These are phyloP conservation scores for Rhodosporidiobolus odoratus DNA, from an alignment of 768 basidiomycete species.

Conservation along the genomic window DNA sequence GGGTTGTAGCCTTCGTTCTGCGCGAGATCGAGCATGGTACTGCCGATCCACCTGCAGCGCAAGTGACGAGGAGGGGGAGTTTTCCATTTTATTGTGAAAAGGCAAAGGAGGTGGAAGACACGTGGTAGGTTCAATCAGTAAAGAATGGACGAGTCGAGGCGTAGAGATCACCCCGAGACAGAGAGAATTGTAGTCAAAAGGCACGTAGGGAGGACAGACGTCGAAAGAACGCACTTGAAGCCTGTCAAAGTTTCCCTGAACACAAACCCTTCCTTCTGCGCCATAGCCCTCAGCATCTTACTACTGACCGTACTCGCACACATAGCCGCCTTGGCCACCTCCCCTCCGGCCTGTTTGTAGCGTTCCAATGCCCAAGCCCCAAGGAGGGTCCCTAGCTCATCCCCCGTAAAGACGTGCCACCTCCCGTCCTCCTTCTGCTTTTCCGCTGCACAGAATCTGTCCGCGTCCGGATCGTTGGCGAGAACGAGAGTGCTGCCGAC, in stretches of 20 bases:
- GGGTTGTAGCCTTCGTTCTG: slow-evolving; percentile 63
- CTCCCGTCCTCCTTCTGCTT: slow-evolving; percentile 47
- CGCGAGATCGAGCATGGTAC: slow-evolving; percentile 66
- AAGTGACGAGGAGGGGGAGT: too few species aligned
- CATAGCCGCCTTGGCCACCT: slow-evolving; percentile 54
- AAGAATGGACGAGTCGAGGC: too few species aligned
- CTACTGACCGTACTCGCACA: slow-evolving; percentile 86
- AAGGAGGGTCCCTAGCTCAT: slow-evolving; percentile 66
- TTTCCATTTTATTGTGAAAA: too few species aligned
- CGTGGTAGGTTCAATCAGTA: too few species aligned
- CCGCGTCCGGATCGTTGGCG: slow-evolving; percentile 80
- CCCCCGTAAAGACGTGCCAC: slow-evolving; percentile 74
- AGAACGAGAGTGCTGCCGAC: slow-evolving; percentile 61
- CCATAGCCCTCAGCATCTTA: slow-evolving; percentile 79
- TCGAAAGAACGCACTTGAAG: slow-evolving; percentile 62
- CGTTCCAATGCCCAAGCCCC: slow-evolving; percentile 50
- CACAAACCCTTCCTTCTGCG: slow-evolving; percentile 67
- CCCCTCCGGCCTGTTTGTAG: slow-evolving; percentile 50
- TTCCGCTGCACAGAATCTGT: slow-evolving; percentile 30
- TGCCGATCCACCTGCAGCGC: slow-evolving; percentile 55
- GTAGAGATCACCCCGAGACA: too few species aligned
- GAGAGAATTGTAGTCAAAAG: too few species aligned
- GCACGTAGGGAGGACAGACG: too few species aligned
- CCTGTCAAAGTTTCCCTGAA: slow-evolving; percentile 83
- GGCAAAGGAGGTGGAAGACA: too few species aligned